phyloP scores from a whole-genome alignment of 148 eudicot species.

The Fallopia convolvulus region DNA sequence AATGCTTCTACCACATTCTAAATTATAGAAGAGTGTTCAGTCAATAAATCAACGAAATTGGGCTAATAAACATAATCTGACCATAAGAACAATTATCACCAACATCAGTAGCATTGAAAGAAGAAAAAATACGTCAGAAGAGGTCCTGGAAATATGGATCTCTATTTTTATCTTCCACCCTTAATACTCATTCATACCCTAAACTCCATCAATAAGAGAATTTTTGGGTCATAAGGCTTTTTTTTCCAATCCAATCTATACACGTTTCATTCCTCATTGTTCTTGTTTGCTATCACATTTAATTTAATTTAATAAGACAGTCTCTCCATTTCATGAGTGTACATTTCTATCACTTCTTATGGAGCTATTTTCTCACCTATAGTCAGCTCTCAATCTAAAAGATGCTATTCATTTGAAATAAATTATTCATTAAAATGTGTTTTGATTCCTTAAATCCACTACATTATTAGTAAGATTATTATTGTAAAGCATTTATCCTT shows the following conservation, averaged over 20 bases:
- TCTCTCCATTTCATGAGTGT: background rate
- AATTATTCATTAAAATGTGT: background rate
- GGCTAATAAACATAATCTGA: background rate
- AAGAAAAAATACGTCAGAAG: background rate
- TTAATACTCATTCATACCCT: background rate
- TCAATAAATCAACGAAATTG: background rate
- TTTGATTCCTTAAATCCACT: background rate
- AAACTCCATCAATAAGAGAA: background rate
- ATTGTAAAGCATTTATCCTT: background rate
- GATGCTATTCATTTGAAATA: background rate
- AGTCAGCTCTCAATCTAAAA: background rate
- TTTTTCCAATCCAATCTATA: background rate
- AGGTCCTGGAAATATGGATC: background rate
- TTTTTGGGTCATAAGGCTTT: background rate
- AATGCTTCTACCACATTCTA: slow-evolving; percentile 70
- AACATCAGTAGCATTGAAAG: background rate
- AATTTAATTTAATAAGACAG: background rate
- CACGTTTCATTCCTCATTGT: background rate
- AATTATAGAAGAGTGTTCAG: slow-evolving; percentile 7
- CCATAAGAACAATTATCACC: background rate
- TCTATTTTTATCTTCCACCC: background rate
- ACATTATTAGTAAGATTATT: background rate
- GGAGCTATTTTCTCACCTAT: background rate
- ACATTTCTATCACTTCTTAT: background rate
- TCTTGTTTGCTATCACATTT: background rate